These are phyloP conservation scores for Leccinum sublutescens DNA, from an alignment of 768 basidiomycete genomes.

Conservation along the genomic window DNA sequence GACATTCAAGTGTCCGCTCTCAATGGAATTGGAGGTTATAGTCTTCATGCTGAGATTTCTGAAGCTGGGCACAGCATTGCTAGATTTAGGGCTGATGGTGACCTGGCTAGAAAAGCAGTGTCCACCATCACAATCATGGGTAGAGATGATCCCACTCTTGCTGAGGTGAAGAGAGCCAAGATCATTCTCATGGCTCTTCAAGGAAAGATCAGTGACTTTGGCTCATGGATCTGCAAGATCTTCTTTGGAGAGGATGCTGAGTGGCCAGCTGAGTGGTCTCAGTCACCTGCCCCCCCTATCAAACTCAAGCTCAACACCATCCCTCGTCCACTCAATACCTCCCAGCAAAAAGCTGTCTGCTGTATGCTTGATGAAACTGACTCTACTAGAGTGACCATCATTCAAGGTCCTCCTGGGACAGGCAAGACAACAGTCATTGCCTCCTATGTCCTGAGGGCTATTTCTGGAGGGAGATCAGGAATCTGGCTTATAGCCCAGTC, in stretches of 20 bases:
- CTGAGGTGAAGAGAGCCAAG: constrained; percentile 45
- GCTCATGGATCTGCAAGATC: constrained; percentile 39
- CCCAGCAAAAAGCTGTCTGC: constrained; percentile 37
- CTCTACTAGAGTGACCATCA: constrained; percentile 35
- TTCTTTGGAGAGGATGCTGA: constrained; percentile 31
- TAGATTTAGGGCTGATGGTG: constrained; percentile 19
- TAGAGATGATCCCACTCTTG: constrained; percentile 53
- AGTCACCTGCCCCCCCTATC: constrained; percentile 17
- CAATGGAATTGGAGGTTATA: constrained; percentile 22
- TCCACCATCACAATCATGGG: constrained; percentile 49
- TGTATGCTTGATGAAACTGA: constrained; percentile 40
- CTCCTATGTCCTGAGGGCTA: constrained; percentile 51
- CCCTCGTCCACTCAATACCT: constrained; percentile 37
- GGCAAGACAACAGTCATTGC: constrained; percentile 77
- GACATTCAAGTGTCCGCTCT: constrained; percentile 23
- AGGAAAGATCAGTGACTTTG: constrained; percentile 29
- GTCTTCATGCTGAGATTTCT: constrained; percentile 19
- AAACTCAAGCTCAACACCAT: constrained; percentile 14
- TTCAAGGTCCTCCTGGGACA: constrained; percentile 61
- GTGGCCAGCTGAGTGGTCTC: constrained; percentile 39
- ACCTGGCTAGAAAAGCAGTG: constrained; percentile 32
- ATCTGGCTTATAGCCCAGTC: constrained; percentile 85
- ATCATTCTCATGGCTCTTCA: constrained; percentile 37
- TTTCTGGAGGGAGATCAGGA: constrained; percentile 40
- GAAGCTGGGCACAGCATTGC: constrained; percentile 17